These are phyloP conservation scores for Cladorrhinum samala DNA, from an alignment of 495 filamentous ascomycete genomes.

Conservation along the genomic window DNA sequence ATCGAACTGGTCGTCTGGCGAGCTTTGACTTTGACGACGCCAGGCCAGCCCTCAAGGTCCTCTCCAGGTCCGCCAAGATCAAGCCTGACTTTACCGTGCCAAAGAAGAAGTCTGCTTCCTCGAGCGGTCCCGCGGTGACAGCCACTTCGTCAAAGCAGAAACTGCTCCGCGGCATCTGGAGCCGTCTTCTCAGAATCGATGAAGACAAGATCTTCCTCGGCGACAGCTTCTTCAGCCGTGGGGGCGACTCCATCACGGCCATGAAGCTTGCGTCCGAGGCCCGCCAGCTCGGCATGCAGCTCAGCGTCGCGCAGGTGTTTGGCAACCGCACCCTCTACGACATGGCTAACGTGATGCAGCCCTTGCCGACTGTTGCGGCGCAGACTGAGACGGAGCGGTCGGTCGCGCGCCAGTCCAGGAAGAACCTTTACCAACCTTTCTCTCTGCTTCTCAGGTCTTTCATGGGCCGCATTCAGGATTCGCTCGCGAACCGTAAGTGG, in stretches of 20 bases:
- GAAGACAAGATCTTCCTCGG: conserved; percentile 42
- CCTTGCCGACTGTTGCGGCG: not conserved
- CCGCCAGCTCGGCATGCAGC: conserved; percentile 41
- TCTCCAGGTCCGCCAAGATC: conserved; percentile 6
- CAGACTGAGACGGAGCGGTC: not conserved
- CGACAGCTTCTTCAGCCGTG: conserved; percentile 57
- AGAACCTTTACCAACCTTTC: conserved; percentile 11
- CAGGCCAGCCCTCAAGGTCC: conserved; percentile 3
- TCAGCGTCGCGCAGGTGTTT: conserved; percentile 53
- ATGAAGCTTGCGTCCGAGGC: conserved; percentile 62
- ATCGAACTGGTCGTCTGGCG: conserved; percentile 27
- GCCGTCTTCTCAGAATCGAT: conserved; percentile 26
- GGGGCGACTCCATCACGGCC: conserved; percentile 64
- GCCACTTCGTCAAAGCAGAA: conserved; percentile 33
- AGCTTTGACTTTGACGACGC: conserved; percentile 19
- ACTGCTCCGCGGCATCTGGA: conserved; percentile 30
- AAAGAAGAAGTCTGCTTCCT: conserved; percentile 8
- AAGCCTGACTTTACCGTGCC: conserved; percentile 5
- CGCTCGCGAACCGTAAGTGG: conserved; percentile 12
- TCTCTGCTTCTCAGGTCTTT: conserved; percentile 4
- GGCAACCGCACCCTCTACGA: conserved; percentile 43
- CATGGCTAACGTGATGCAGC: conserved; percentile 32
- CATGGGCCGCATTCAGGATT: not conserved
- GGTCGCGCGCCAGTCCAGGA: not conserved
- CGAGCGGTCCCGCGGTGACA: conserved; percentile 6